Evolutionary conservation across 371 early-diverging fungal species (phyloP), one percentile per base, ranked within the genome.

Genomic region (Dichotomocladium elegans): DNA sequence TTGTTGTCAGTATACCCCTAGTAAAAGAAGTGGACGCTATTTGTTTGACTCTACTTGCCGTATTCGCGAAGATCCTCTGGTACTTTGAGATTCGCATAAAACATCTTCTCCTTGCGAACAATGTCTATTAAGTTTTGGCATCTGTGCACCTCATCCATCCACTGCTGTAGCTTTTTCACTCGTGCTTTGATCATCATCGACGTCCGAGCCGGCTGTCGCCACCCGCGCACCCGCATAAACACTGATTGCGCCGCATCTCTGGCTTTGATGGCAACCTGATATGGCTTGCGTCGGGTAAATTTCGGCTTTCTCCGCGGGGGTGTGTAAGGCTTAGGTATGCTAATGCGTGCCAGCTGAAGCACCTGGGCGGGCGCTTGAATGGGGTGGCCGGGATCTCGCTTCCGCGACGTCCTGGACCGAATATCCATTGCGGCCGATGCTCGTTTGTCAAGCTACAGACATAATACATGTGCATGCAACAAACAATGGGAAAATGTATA

Each of bases 211-310:
- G 66, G 66, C 40, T 61, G 62, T 6, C 56, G 34, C 48, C 49
- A 66, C 28, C 66, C 66, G n/a, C 66, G 66, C 10, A 58, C 46
- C 25, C 61, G 30, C 24, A 48, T 51, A 11, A 66, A 61, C 2
- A 25, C 10, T 22, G 34, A 43, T 1, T 59, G 62, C 12, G 44
- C 40, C 26, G 49, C 19, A 1, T 42, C 41, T 4, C 48, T 25
- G 0, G 37, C 30, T 28, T 42, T 37, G 8, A 54, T 31, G 3
- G 54, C 53, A 8, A 47, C 42, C 30, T 53, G 55, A 27, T 61
- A 59, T 1, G 55, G 55, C 26, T 61, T 61, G 3, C 56, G 46
- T 26, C 30, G 45, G 3, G 45, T 42, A 10, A 57, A 24, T 14
- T 50, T 22, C 24, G 44, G 21, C 34, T 2, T 21, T 17, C 30